Percentiles rank a stretch among this genome's conserved stretches.
phyloP scores from a whole-genome alignment of 805 yeast species.

The Kodamaea nitidulidarum region DNA sequence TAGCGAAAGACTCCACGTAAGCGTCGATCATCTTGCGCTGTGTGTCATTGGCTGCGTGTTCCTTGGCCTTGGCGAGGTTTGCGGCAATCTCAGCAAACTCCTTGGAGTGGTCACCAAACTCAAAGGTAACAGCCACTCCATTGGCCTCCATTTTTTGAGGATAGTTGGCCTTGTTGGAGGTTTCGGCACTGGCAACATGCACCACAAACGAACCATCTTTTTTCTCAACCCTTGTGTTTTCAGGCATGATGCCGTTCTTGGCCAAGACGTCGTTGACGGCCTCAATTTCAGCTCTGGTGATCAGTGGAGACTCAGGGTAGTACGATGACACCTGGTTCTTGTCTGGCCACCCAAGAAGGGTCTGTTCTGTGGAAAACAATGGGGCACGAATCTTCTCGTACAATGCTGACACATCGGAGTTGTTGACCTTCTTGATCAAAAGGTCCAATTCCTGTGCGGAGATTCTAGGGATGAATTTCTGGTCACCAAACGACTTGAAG shows the following conservation, averaged over 20 bases:
- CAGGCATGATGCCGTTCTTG: slow-evolving; percentile 61
- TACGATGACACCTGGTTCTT: slow-evolving; percentile 73
- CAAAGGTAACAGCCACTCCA: slow-evolving; percentile 44
- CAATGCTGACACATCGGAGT: slow-evolving; percentile 27
- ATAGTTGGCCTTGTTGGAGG: slow-evolving; percentile 45
- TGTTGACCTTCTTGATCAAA: slow-evolving; percentile 38
- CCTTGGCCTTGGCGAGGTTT: slow-evolving; percentile 52
- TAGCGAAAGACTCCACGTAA: slow-evolving; percentile 65
- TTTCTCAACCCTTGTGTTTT: slow-evolving; percentile 74
- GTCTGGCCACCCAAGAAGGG: slow-evolving; percentile 73
- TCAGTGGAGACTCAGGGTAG: slow-evolving; percentile 47
- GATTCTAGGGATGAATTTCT: slow-evolving; percentile 73
- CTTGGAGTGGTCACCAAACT: slow-evolving; percentile 72
- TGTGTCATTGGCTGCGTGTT: slow-evolving; percentile 67
- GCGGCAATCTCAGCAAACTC: slow-evolving; percentile 62
- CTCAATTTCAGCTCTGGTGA: slow-evolving; percentile 59
- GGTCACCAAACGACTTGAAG: slow-evolving; percentile 84
- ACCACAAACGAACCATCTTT: slow-evolving; percentile 48
- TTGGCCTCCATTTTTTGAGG: slow-evolving; percentile 41
- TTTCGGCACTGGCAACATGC: slow-evolving; percentile 62
- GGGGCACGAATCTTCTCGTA: slow-evolving; percentile 44
- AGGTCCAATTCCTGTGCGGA: slow-evolving; percentile 43
- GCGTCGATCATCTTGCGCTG: slow-evolving; percentile 62
- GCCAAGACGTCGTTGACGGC: slow-evolving; percentile 66
- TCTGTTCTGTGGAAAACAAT: slow-evolving; percentile 48